Conservation (phyloP, 2,329 filamentous ascomycete genomes). For the Alternaria triticina region DNA sequence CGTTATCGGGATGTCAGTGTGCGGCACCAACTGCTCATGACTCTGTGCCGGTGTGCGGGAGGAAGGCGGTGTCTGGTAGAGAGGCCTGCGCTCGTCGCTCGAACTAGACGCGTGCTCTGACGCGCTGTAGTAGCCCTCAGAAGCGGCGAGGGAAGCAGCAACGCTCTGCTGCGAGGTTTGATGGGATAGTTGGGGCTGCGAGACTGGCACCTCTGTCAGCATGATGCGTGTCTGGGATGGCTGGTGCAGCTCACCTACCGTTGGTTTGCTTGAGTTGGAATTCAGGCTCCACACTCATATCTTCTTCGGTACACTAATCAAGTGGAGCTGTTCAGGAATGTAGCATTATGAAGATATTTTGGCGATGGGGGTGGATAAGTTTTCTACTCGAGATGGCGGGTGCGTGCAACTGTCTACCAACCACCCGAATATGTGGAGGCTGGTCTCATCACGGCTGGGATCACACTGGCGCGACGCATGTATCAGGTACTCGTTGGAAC, state of each 20-base stretch:
- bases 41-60: slow-evolving; percentile 44
- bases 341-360: slow-evolving; percentile 27
- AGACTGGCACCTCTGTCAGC: slow-evolving; percentile 41
- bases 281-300: slow-evolving; percentile 47
- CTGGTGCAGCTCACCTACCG: slow-evolving; percentile 41
- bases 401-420: slow-evolving; percentile 14
- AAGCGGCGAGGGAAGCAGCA: slow-evolving; percentile 56
- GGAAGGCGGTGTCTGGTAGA: slow-evolving; percentile 46
- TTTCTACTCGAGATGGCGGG: slow-evolving; percentile 40
- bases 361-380: slow-evolving; percentile 24
- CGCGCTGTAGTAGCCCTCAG: slow-evolving; percentile 59
- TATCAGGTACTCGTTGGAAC: slow-evolving; percentile 5
- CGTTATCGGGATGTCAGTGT: slow-evolving; percentile 36
- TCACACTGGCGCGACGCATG: slow-evolving; percentile 33
- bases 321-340: slow-evolving; percentile 36
- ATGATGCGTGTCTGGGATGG: slow-evolving; percentile 4
- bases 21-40: slow-evolving; percentile 45
- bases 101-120: slow-evolving; percentile 49
- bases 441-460: slow-evolving; percentile 29
- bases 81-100: slow-evolving; percentile 40
- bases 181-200: slow-evolving; percentile 49
- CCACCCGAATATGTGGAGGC: slow-evolving; percentile 28
- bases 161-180: slow-evolving; percentile 55
- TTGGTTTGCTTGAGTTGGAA: slow-evolving; percentile 52
- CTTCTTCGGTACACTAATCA: slow-evolving; percentile 35